phyloP scores from a whole-genome alignment of 345 rosid genomes.

The Pistacia integerrima region DNA sequence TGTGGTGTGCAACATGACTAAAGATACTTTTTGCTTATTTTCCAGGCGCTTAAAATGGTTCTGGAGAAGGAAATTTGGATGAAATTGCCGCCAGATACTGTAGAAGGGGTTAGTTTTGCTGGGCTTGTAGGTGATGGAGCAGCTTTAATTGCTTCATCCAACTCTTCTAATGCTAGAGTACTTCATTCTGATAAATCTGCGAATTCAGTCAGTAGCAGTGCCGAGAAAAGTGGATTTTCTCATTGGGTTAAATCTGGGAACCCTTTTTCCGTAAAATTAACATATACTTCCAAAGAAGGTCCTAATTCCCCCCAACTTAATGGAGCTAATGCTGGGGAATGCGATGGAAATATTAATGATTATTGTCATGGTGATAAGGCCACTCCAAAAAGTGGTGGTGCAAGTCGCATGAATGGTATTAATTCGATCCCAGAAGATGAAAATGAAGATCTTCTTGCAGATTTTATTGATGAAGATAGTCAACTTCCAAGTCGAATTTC shows the following conservation, averaged over 20 bases:
- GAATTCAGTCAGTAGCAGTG: constrained; percentile 36
- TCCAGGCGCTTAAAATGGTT: constrained; percentile 97
- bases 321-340: constrained; percentile 50
- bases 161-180: constrained; percentile 45
- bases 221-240: constrained; percentile 71
- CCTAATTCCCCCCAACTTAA: constrained; percentile 43
- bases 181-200: constrained; percentile 49
- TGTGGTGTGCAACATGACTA: not conserved
- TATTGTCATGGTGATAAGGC: constrained; percentile 39
- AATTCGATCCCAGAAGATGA: constrained; percentile 75
- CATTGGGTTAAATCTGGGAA: constrained; percentile 81
- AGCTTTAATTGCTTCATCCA: constrained; percentile 63
- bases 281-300: constrained; percentile 40
- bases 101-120: constrained; percentile 73
- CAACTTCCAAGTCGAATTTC: constrained; percentile 95
- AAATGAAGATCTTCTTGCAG: constrained; percentile 96
- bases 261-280: constrained; percentile 72
- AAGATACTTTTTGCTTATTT: constrained; percentile 8
- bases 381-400: constrained; percentile 38
- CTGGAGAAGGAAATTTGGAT: constrained; percentile 95
- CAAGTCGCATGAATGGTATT: constrained; percentile 50
- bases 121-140: constrained; percentile 99
- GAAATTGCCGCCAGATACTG: constrained; percentile 71
- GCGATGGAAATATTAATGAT: constrained; percentile 40
- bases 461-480: constrained; percentile 97